Base-by-base conservation (phyloP, 345 rosid genomes). In the Pugionium dolabratum region DNA sequence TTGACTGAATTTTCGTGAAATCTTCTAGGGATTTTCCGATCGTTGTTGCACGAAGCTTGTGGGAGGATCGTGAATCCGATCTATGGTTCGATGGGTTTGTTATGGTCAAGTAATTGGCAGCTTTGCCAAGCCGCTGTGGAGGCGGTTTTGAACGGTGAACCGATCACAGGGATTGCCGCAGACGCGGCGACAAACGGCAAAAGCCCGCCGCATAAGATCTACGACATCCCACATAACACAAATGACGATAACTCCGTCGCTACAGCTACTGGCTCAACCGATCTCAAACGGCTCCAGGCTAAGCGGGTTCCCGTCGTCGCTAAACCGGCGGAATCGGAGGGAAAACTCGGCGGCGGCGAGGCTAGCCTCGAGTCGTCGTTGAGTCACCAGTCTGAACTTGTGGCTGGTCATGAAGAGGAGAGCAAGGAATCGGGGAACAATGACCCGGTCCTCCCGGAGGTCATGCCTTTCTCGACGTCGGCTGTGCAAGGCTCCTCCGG, bases 41-140 rank as follows among this genome's bases (percentile, higher is more conserved):
- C 99, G 7, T 83, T 94, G 84, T 70, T 94, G 29, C 90, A 88
- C 48, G 99, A 94, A 81, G 99, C 99, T 4, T 94, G 99, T 45
- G 99, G 99, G 5, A 78, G 99, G 78, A 86, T 94, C n/a, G 97
- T 94, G 71, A 89, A 94, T 76, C 99, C 99, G 65, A 91, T 94
- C 54, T 91, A 88, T 55, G 99, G 99, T 1, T 94, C 99, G 3
- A 95, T 91, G 0, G 99, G 99, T 31, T 71, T 94, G 78, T 64
- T 94, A 47, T 87, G 93, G 95, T 88, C 97, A 1, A 96, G 97
- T 35, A 83, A 85, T 61, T 94, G 99, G 99, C 91, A 84, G 42
- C 95, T 91, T 39, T 94, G 99, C 53, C 96, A 94, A 73, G 76
- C 85, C 27, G 99, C 99, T 2, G 99, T 94, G 0, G 97, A 90